Conservation (phyloP, 805 yeast species). For the Candida lessepsii region DNA sequence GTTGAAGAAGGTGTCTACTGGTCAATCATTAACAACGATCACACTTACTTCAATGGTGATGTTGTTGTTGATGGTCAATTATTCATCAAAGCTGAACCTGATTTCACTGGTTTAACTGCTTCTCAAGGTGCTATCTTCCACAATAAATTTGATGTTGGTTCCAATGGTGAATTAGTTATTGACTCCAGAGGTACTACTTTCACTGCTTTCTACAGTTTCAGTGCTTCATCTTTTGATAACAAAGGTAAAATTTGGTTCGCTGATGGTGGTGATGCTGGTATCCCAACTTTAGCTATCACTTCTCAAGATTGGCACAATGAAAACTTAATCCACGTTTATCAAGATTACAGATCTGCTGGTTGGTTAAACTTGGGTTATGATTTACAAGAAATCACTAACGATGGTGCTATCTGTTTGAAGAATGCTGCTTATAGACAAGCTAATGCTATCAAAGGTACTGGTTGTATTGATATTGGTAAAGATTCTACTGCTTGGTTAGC, state of each 20-base stretch:
- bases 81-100: slow-evolving; percentile 21
- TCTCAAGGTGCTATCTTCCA: slow-evolving; percentile 15
- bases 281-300: slow-evolving; percentile 19
- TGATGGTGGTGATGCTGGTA: slow-evolving; percentile 21
- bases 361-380: slow-evolving; percentile 20
- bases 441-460: slow-evolving; percentile 20
- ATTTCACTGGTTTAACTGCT: slow-evolving; percentile 19
- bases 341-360: slow-evolving; percentile 21
- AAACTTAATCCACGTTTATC: slow-evolving; percentile 23
- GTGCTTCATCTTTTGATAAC: slow-evolving; percentile 21
- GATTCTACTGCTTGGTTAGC: slow-evolving; percentile 19
- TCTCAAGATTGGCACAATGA: slow-evolving; percentile 20
- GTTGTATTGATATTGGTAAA: slow-evolving; percentile 23
- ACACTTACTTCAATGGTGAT: slow-evolving; percentile 23
- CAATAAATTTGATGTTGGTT: slow-evolving; percentile 11
- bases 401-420: slow-evolving; percentile 25
- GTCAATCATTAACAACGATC: slow-evolving; percentile 27
- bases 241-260: slow-evolving; percentile 27
- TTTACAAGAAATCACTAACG: slow-evolving; percentile 19
- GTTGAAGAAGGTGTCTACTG: slow-evolving; percentile 26
- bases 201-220: slow-evolving; percentile 22
- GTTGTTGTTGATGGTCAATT: slow-evolving; percentile 24
- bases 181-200: slow-evolving; percentile 22
- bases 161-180: slow-evolving; percentile 24
- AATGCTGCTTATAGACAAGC: slow-evolving; percentile 22